Evolutionary conservation across 2,329 filamentous ascomycete species (phyloP).

Genomic region (Nigrospora sphaerica): DNA sequence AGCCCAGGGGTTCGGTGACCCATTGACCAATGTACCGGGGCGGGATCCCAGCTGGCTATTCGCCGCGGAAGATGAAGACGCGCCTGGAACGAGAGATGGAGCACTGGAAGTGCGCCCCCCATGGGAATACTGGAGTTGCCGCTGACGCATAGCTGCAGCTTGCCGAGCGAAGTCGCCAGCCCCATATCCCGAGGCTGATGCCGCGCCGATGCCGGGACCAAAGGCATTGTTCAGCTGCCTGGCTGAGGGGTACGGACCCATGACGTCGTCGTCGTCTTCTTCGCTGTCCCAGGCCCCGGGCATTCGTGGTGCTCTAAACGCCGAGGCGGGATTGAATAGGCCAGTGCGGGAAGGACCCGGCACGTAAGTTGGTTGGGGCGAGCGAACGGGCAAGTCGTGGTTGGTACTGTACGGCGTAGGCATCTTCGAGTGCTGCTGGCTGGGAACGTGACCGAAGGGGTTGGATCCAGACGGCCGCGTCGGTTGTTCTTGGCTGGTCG

Average conservation of each 20-base stretch:
- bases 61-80: background rate
- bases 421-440: background rate
- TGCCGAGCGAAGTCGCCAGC: background rate
- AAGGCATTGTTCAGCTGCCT: background rate
- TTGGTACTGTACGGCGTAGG: background rate
- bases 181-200: background rate
- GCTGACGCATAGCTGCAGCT: background rate
- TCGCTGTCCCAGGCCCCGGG: background rate
- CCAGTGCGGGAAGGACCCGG: background rate
- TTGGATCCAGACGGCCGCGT: constrained; percentile 5
- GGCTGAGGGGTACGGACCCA: background rate
- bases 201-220: background rate
- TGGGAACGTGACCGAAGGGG: constrained; percentile 11
- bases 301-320: background rate
- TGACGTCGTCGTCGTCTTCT: background rate
- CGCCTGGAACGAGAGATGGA: background rate
- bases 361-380: background rate
- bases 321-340: background rate
- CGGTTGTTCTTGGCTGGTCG: background rate
- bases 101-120: background rate
- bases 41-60: background rate
- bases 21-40: constrained; percentile 3
- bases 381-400: background rate
- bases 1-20: constrained; percentile 1
- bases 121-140: background rate